Conservation (phyloP, 2,329 filamentous ascomycete species). For the Ascochyta viciae-villosae region DNA sequence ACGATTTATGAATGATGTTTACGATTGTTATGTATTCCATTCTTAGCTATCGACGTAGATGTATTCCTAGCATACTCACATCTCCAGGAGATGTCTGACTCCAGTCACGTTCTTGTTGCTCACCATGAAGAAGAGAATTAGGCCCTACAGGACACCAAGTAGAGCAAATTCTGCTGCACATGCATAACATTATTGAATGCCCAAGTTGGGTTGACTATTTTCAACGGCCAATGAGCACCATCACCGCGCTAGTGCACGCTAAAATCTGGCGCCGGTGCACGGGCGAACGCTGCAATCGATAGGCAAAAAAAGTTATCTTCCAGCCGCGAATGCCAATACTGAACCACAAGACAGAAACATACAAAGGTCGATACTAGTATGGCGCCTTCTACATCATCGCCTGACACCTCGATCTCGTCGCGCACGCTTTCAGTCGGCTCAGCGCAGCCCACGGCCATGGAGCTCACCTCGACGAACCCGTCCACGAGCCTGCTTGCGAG, state of each 20-base stretch:
- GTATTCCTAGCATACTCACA: background rate
- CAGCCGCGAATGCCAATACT: background rate
- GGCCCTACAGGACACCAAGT: no score
- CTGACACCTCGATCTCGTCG: slow-evolving; percentile 49
- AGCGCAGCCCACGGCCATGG: slow-evolving; percentile 44
- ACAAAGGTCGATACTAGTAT: slow-evolving; percentile 24
- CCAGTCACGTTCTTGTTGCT: no score
- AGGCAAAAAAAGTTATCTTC: slow-evolving; percentile 8
- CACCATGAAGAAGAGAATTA: no score
- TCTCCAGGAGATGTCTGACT: no score
- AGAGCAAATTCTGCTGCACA: background rate
- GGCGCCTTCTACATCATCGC: slow-evolving; percentile 46
- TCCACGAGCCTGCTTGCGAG: slow-evolving; percentile 66
- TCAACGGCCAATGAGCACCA: background rate
- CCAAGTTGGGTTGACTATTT: background rate
- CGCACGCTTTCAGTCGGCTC: slow-evolving; percentile 50
- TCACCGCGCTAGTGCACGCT: background rate
- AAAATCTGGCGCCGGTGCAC: background rate
- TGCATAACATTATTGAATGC: background rate
- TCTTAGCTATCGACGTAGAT: background rate
- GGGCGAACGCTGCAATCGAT: slow-evolving; percentile 6
- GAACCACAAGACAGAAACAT: background rate
- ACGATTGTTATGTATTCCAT: background rate
- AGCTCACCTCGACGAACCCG: slow-evolving; percentile 53
- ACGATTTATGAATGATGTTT: slow-evolving; percentile 1